Conservation (phyloP, 257 asterid species). For the Lithospermum erythrorhizon region DNA sequence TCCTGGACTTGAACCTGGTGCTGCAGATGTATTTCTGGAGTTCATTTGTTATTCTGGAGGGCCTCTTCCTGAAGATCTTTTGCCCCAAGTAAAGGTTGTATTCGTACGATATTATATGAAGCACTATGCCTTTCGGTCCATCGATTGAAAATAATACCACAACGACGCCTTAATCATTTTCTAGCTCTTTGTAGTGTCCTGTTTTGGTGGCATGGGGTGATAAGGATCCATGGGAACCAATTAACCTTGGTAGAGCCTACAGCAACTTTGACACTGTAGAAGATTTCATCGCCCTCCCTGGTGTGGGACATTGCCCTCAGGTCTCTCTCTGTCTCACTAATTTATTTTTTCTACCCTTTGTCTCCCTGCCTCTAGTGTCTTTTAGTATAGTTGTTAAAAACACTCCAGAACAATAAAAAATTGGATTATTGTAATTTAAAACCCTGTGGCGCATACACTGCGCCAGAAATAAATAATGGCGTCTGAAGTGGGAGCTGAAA, state of each 20-base stretch:
- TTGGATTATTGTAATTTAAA: too few species aligned
- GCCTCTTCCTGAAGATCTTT: constrained; percentile 89
- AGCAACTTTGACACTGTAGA: constrained; percentile 54
- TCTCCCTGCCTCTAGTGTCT: too few species aligned
- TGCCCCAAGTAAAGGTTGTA: constrained; percentile 75
- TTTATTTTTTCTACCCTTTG: not conserved
- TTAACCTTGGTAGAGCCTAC: constrained; percentile 73
- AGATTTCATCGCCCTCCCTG: constrained; percentile 70
- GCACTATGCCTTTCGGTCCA: not conserved
- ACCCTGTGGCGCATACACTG: too few species aligned
- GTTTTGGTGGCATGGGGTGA: constrained; percentile 94
- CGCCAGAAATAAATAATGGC: too few species aligned
- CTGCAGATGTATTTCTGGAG: constrained; percentile 91
- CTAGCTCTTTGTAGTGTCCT: constrained; percentile 49
- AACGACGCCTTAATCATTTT: not conserved
- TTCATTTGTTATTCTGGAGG: constrained; percentile 94
- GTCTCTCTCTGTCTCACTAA: constrained; percentile 21
- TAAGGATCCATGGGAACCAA: constrained; percentile 98
- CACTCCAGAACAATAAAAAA: too few species aligned
- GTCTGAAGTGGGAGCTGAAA: too few species aligned
- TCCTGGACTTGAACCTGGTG: constrained; percentile 90
- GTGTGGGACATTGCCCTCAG: constrained; percentile 99
- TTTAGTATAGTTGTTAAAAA: too few species aligned
- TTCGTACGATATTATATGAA: constrained; percentile 1
- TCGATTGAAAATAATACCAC: not conserved